These are phyloP conservation scores for Cladosporium sp. DNA, from an alignment of 2,329 filamentous ascomycete genomes.

Conservation along the genomic window DNA sequence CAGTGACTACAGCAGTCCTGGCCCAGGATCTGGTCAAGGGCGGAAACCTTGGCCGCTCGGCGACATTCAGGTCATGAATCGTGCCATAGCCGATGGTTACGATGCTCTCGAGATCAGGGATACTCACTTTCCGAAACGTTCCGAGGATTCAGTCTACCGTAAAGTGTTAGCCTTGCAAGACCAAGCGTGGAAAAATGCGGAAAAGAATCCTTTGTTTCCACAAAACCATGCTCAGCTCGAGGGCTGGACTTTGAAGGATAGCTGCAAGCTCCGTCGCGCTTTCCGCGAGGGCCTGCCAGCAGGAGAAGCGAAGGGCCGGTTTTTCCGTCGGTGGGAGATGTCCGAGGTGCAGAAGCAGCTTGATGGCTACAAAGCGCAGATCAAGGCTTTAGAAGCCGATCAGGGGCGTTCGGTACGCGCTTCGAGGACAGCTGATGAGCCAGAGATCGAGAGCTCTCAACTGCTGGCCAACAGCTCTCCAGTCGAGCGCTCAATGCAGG, in stretches of 20 bases:
- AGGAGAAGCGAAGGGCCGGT: neutral
- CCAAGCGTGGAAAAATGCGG: conserved; percentile 6
- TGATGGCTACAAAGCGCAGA: conserved; percentile 1
- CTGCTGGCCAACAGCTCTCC: conserved; percentile 3
- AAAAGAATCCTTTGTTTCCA: conserved; percentile 1
- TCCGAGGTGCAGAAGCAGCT: neutral
- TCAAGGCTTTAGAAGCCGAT: neutral
- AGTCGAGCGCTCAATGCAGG: conserved; percentile 8
- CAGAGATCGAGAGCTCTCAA: conserved; percentile 1
- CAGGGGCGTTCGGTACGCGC: neutral
- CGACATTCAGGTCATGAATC: conserved; percentile 1
- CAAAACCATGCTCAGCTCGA: conserved; percentile 1
- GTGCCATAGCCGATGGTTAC: conserved; percentile 1
- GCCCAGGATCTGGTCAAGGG: neutral
- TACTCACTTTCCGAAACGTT: neutral
- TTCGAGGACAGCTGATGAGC: neutral
- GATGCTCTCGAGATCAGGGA: conserved; percentile 4
- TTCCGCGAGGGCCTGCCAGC: neutral
- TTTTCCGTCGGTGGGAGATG: conserved; percentile 7
- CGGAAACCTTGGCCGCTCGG: neutral
- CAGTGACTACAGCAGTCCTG: neutral
- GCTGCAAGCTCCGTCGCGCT: conserved; percentile 7
- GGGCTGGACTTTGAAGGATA: conserved; percentile 8
- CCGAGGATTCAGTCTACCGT: neutral
- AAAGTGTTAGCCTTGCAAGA: conserved; percentile 3